phyloP scores from a whole-genome alignment of 371 early-diverging fungal species.

The Mortierella sp. region DNA sequence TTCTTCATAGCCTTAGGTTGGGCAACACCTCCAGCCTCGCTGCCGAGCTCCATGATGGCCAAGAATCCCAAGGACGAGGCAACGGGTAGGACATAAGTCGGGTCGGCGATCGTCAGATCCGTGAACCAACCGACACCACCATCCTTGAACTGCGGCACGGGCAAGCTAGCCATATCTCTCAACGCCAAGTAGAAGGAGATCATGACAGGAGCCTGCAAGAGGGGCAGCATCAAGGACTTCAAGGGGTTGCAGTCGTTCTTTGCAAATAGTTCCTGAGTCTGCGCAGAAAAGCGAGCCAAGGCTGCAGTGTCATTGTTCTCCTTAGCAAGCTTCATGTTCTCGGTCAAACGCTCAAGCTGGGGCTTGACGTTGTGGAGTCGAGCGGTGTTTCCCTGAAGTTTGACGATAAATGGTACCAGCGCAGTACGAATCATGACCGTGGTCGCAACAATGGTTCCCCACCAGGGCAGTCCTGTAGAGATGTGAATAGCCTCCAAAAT shows the following conservation, averaged over 20 bases:
- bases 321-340: constrained; percentile 70
- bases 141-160: constrained; percentile 83
- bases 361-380: constrained; percentile 83
- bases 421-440: constrained; percentile 80
- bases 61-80: constrained; percentile 79
- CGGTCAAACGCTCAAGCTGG: constrained; percentile 75
- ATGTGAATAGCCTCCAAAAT: constrained; percentile 86
- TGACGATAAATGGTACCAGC: constrained; percentile 82
- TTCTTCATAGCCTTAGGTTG: constrained; percentile 68
- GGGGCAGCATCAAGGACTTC: constrained; percentile 70
- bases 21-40: constrained; percentile 62
- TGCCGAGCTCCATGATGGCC: constrained; percentile 78
- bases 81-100: constrained; percentile 85
- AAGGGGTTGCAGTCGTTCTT: constrained; percentile 73
- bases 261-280: constrained; percentile 73
- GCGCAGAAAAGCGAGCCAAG: constrained; percentile 62
- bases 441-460: constrained; percentile 83
- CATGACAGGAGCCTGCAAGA: constrained; percentile 89
- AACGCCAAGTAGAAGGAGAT: constrained; percentile 91
- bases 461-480: constrained; percentile 92
- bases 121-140: constrained; percentile 90
- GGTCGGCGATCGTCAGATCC: constrained; percentile 85
- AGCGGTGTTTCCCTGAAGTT: constrained; percentile 79
- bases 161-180: constrained; percentile 82
- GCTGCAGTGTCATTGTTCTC: constrained; percentile 67